Evolutionary conservation across 2,329 filamentous ascomycete genomes (phyloP), one percentile per base, ranked within the genome.

Genomic region (Colletotrichum agaves): DNA sequence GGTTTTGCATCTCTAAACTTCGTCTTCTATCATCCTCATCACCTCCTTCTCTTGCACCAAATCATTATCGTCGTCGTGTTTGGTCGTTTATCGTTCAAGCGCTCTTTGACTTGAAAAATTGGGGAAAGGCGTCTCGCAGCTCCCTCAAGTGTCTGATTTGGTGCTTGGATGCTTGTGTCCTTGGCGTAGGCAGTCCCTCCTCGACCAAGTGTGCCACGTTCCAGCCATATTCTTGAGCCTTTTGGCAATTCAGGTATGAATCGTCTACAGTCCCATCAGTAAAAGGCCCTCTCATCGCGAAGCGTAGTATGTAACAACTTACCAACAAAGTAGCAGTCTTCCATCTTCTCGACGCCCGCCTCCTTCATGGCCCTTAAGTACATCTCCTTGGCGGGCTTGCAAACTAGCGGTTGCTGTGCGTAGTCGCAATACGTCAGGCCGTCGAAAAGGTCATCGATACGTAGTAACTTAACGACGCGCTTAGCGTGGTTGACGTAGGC

Each of bases 381-480:
- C 91, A 97, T 96, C 58, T 90, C 88, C 59, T 85, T 84, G 63
- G 92, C 87, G 3, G 96, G 96, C 78, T 99, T 99, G 83, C 96
- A 98, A 52, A 97, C 80, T 69, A 99, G 85, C 5, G 88, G 91
- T 46, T 88, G 82, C 15, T 86, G 81, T 11, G 83, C 85, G 79
- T 99, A 99, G 79, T 99, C 93, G 76, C 97, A 99, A 78, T 89
- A 99, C 0, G 96, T 99, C 69, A 98, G 88, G 7, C 96, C 96
- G 70, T 98, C 95, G 75, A 99, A 99, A 27, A 95, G 81, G 76
- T 97, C 93, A 2, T 97, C 94, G 23, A 99, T 84, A 2, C 87
- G 90, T 2, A 99, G 84, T 19, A 99, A 82, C 68, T 86, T 89
- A 12, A 98, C 89, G 0, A 99, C 96, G 46, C 94, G 83, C 75